These are phyloP conservation scores for Daldinia concentrica DNA, from an alignment of 495 filamentous ascomycete species.

Conservation along the genomic window DNA sequence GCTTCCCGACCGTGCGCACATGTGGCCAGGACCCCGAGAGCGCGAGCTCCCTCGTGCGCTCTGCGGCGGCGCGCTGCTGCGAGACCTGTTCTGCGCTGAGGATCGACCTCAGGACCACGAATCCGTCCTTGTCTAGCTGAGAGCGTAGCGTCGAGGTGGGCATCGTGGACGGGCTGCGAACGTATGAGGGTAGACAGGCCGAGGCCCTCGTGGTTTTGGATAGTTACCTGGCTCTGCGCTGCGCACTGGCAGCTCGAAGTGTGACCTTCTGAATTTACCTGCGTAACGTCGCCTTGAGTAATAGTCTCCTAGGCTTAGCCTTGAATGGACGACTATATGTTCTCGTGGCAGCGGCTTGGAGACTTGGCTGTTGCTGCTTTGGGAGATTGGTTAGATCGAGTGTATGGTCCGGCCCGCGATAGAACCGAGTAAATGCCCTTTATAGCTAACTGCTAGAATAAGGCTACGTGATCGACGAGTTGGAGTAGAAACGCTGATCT, in stretches of 20 bases:
- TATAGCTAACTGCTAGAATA: neutral
- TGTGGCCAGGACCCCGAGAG: slow-evolving; percentile 74
- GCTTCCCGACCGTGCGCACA: slow-evolving; percentile 83
- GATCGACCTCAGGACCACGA: slow-evolving; percentile 50
- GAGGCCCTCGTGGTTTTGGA: slow-evolving; percentile 7
- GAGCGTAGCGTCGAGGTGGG: slow-evolving; percentile 42
- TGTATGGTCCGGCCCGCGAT: slow-evolving; percentile 22
- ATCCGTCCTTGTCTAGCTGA: slow-evolving; percentile 48
- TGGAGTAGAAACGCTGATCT: slow-evolving; percentile 19
- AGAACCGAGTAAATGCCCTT: neutral
- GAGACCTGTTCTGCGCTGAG: slow-evolving; percentile 43
- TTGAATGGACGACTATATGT: slow-evolving; percentile 5
- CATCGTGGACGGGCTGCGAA: slow-evolving; percentile 17
- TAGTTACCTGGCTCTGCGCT: neutral
- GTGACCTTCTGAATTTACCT: slow-evolving; percentile 16
- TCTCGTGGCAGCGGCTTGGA: slow-evolving; percentile 9
- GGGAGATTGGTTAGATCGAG: slow-evolving; percentile 3
- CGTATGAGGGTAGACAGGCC: neutral
- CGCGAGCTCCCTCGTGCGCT: slow-evolving; percentile 63
- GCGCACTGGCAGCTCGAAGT: neutral
- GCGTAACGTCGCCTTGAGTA: slow-evolving; percentile 28
- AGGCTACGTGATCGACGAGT: slow-evolving; percentile 19
- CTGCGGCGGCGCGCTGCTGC: slow-evolving; percentile 63
- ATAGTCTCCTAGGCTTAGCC: neutral
- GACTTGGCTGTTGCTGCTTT: neutral